Percentiles rank a stretch among this genome's conserved stretches.
phyloP scores from a whole-genome alignment of 2,329 filamentous ascomycete species.

The Pseudogymnoascus sp. region DNA sequence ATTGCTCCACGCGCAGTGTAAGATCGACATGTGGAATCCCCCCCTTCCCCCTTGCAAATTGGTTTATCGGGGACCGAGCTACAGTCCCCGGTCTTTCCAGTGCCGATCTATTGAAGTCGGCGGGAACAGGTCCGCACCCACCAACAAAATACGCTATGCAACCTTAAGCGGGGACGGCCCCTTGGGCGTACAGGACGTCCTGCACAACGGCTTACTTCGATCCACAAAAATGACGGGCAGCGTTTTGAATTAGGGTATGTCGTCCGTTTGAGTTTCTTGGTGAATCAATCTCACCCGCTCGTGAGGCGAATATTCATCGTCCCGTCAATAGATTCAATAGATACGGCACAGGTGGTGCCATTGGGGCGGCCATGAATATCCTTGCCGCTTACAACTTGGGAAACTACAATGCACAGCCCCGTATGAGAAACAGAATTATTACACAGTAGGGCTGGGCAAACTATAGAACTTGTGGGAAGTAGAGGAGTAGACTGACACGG shows the following conservation, averaged over 20 bases:
- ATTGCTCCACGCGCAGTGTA: neutral
- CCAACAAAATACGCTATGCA: neutral
- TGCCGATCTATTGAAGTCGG: neutral
- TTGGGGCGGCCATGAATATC: neutral
- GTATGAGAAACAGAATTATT: neutral
- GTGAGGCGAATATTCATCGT: neutral
- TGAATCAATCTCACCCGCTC: neutral
- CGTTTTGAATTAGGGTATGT: neutral
- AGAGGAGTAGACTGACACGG: neutral
- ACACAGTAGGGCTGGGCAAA: neutral
- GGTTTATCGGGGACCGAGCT: neutral
- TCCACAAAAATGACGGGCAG: slow-evolving; percentile 7
- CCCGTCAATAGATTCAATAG: neutral
- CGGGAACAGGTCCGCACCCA: neutral
- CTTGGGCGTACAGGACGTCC: neutral
- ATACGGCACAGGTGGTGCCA: neutral
- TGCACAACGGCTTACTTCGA: neutral
- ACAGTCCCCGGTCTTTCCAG: neutral
- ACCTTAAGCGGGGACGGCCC: neutral
- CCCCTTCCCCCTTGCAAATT: neutral
- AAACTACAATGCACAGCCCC: neutral
- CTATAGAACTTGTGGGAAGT: neutral
- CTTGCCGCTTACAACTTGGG: neutral
- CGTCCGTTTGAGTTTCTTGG: neutral
- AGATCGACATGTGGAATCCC: neutral